Base-by-base conservation (phyloP, 1,284 basidiomycete genomes). In the Volvariella volvacea region DNA sequence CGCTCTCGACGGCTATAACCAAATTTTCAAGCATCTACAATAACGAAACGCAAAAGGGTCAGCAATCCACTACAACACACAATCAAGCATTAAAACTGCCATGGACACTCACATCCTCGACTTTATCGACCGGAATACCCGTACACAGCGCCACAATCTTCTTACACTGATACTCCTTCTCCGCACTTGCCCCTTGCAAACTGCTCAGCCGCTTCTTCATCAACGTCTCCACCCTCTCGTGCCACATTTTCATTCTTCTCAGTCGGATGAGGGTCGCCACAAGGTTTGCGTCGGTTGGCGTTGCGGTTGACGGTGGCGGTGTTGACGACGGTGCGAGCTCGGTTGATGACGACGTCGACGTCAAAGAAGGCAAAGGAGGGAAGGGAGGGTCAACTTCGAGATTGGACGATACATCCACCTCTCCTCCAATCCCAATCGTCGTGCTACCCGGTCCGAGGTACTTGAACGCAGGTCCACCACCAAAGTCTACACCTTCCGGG, bases 81-180 rank as follows among this genome's bases (percentile, higher is more conserved):
- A 22, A 14, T 8, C 8, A n/a, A n/a, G n/a, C n/a, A n/a, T n/a
- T n/a, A n/a, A n/a, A n/a, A n/a, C n/a, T n/a, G n/a, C n/a, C n/a
- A n/a, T n/a, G n/a, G n/a, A n/a, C 4, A 76, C 85, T 74, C 62
- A 93, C 92, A 56, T 82, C 81, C 64, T 96, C 93, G 38, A 97
- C 88, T 61, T 85, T 85, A 55, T 94, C 89, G 39, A 91, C 74
- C 1, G 89, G 78, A 42, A 93, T 84, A 36, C 88, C 88, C 4
- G 92, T 91, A 62, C 92, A 95, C 43, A 95, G 68, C 17, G 91
- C 83, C 16, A 98, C 87, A 48, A 97, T 86, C 65, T 84, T 91
- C 64, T 91, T 86, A 68, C 90, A 96, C 64, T 90, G 83, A 53
- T 84, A 84, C 57, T 92, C 87, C 62, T 88, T 91, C 62, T 88